Evolutionary conservation across 2,329 filamentous ascomycete species (phyloP).

Genomic region (Pseudogymnoascus sp.): DNA sequence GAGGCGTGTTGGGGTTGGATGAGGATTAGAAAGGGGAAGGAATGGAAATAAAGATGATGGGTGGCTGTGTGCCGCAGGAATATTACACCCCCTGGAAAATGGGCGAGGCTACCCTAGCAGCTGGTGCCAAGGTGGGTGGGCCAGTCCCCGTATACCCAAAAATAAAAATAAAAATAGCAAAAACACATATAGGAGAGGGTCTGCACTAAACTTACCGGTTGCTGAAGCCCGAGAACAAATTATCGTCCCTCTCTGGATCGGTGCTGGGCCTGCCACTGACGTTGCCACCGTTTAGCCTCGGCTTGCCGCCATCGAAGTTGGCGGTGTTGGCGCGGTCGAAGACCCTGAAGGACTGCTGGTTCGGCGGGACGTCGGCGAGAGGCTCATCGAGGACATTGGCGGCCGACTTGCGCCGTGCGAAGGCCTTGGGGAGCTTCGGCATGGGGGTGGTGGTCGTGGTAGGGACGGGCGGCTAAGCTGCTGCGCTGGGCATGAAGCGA

Average conservation of each 20-base stretch:
- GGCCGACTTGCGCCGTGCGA: constrained; percentile 28
- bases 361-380: constrained; percentile 15
- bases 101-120: neutral
- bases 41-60: neutral
- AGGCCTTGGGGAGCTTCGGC: constrained; percentile 28
- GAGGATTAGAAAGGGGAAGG: neutral
- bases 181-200: neutral
- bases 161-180: neutral
- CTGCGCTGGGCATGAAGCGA: neutral
- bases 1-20: neutral
- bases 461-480: neutral
- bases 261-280: constrained; percentile 17
- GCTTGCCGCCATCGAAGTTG: constrained; percentile 15
- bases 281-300: constrained; percentile 23
- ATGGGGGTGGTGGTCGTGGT: constrained; percentile 15
- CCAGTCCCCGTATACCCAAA: neutral
- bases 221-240: constrained; percentile 26
- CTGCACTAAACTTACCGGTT: constrained; percentile 26
- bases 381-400: constrained; percentile 24
- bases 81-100: neutral
- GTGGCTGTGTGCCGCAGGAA: neutral
- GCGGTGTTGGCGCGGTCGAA: constrained; percentile 24
- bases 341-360: constrained; percentile 27
- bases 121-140: neutral
- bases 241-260: constrained; percentile 23